A percentile compares a stretch with the other conserved stretches of the same genome.
These are phyloP conservation scores for Ricinus communis DNA, from an alignment of 345 rosid species.

Conservation along the genomic window DNA sequence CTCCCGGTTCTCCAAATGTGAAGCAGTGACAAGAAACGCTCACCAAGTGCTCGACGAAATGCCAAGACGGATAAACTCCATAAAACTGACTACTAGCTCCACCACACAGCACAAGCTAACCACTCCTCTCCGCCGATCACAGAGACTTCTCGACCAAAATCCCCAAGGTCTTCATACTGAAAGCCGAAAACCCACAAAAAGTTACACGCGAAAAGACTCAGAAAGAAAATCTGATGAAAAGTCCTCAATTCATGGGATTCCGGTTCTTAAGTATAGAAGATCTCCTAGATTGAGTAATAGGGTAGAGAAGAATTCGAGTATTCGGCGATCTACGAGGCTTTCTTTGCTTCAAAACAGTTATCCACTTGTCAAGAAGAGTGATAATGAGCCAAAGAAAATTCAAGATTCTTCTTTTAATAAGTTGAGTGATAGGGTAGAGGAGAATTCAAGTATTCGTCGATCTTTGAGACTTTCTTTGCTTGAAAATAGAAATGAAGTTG, in stretches of 20 bases:
- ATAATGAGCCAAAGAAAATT: background rate
- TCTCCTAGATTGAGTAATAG: background rate
- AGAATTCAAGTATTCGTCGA: constrained; percentile 5
- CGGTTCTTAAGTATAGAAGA: background rate
- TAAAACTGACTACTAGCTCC: background rate
- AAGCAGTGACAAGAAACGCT: background rate
- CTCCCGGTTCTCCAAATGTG: background rate
- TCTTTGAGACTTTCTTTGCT: constrained; percentile 23
- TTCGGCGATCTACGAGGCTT: constrained; percentile 23
- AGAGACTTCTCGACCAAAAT: background rate
- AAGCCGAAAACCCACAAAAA: background rate
- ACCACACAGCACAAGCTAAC: background rate
- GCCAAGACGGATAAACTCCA: constrained; percentile 10
- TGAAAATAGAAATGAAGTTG: background rate
- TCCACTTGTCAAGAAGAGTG: background rate
- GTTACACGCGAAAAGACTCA: background rate
- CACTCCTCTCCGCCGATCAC: constrained; percentile 14
- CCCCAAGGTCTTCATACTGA: background rate
- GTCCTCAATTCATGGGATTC: background rate
- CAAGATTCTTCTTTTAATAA: background rate
- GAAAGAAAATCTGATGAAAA: background rate
- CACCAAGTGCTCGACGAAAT: constrained; percentile 10
- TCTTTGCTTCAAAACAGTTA: constrained; percentile 7
- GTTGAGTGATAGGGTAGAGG: background rate
- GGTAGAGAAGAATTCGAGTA: background rate